Evolutionary conservation across 768 basidiomycete species (phyloP).

Genomic region (Suillus subaureus): DNA sequence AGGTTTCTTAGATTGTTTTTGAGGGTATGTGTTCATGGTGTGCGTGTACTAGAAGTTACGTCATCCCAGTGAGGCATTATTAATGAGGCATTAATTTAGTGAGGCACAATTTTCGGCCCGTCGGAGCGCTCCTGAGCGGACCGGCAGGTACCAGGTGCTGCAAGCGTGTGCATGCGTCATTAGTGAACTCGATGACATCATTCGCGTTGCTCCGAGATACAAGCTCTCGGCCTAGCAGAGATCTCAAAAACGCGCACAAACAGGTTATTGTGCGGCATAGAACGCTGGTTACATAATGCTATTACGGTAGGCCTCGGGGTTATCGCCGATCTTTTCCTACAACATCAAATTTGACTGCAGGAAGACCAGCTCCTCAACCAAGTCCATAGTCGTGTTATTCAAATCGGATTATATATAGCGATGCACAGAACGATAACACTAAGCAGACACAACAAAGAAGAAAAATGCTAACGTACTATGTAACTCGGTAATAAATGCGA

Average conservation of each 20-base stretch:
- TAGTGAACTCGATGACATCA: background rate
- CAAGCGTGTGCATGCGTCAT: too few species aligned
- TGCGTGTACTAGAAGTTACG: background rate
- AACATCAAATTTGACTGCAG: background rate
- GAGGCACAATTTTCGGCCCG: background rate
- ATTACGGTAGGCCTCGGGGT: background rate
- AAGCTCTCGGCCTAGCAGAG: too few species aligned
- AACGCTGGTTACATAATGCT: background rate
- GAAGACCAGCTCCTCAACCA: background rate
- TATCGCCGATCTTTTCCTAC: too few species aligned
- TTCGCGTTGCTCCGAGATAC: background rate
- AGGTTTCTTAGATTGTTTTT: slow-evolving; percentile 25
- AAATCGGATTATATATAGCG: slow-evolving; percentile 28
- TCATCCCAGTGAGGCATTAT: background rate
- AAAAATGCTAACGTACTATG: slow-evolving; percentile 25
- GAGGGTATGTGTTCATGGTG: slow-evolving; percentile 23
- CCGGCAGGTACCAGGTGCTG: background rate
- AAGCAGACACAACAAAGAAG: slow-evolving; percentile 19
- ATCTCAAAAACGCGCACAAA: too few species aligned
- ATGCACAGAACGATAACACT: slow-evolving; percentile 31
- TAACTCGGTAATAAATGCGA: slow-evolving; percentile 17
- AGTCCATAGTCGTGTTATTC: background rate
- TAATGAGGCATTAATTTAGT: background rate
- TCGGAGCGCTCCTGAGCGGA: background rate
- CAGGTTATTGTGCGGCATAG: too few species aligned